Evolutionary conservation across 1,139 yeast species (phyloP), one percentile per base, ranked within the genome.

Genomic region (Taphrina pruni): DNA sequence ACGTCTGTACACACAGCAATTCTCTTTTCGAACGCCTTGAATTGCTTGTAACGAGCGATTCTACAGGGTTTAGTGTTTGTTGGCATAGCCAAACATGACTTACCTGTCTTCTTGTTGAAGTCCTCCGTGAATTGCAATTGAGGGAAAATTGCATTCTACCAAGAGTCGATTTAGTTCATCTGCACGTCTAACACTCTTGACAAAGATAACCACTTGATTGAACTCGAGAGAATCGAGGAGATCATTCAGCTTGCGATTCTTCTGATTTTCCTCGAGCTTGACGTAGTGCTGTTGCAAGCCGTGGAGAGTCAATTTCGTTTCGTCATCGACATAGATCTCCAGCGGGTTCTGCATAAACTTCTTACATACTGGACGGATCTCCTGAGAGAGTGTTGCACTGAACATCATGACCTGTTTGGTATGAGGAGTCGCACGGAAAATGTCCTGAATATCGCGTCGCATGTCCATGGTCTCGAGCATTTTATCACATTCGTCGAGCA

Each of bases 321-420:
- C 99, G 79, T 94, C 97, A 80, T 94, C 99, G 74, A 94, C 98
- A 78, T 90, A 94, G 76, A 94, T 92, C 82, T 94, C 99, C 80
- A 94, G 85, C 74, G 99, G 99, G 77, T 90, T 92, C 82, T 94
- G 97, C 94, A 94, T 90, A 82, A 94, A 94, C 83, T 94, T 92
- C 83, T 93, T 93, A 85, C 98, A 94, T 72, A 94, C 88, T 72
- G 97, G 97, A 81, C 97, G 90, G 77, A 94, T 92, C 78, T 94
- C 99, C 79, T 87, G 90, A 61, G 97, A 88, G 76, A 94, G 85
- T 70, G 99, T 94, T 74, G 99, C 99, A 71, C 97, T 90, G 81
- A 94, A 94, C 97, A 94, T 94, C 98, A 94, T 93, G 71, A 94
- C 99, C 84, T 94, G 99, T 83, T 94, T 94, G 80, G 94, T 97